Base-by-base conservation (phyloP, 129 eudicot species). In the Pittosporum tobira region DNA sequence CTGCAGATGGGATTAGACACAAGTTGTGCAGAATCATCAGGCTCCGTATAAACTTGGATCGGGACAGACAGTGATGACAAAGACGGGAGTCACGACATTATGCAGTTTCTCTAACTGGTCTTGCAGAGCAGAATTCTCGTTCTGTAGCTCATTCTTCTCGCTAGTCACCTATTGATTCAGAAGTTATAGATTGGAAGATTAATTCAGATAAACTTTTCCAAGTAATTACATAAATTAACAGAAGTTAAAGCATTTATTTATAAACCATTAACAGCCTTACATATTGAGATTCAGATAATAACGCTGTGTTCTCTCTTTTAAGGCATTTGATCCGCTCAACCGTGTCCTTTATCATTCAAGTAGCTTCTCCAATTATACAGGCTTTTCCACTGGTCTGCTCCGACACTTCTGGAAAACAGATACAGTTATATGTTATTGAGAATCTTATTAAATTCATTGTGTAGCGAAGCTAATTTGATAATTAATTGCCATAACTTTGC, bases 301-400 rank as follows among this genome's bases (percentile, higher is more conserved):
- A 75, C 24, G 82, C 61, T 43, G 79, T 76, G 65, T 84, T 88
- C 68, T 88, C 96, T 66, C 62, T 78, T 71, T 67, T 78, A 46
- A 81, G 87, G 51, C 72, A 62, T 64, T 71, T 66, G 48, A 88
- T 73, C 73, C 78, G 80, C 64, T 69, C 69, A 59, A 73, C 54
- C 75, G 70, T 77, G 52, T 84, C 94, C 63, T 81, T 84, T 48
- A 83, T 72, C 40, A 71, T 52, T 27, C 87, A 60, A 64, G 80
- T 74, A 37, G 94, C 73, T 68, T 83, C 96, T 28, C 72, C 55
- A 60, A 88, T 49, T 62, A 88, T 60, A 57, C 76, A 80, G 47
- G 96, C 96, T 72, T 80, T 83, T 23, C 94, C 96, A 65, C 64
- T 76, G 71, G 70, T 78, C 52, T 71, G 80, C 49, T 81, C 82